Evolutionary conservation across 1,284 basidiomycete species (phyloP), one percentile per base, ranked within the genome.

Genomic region (Trametes polyzona): DNA sequence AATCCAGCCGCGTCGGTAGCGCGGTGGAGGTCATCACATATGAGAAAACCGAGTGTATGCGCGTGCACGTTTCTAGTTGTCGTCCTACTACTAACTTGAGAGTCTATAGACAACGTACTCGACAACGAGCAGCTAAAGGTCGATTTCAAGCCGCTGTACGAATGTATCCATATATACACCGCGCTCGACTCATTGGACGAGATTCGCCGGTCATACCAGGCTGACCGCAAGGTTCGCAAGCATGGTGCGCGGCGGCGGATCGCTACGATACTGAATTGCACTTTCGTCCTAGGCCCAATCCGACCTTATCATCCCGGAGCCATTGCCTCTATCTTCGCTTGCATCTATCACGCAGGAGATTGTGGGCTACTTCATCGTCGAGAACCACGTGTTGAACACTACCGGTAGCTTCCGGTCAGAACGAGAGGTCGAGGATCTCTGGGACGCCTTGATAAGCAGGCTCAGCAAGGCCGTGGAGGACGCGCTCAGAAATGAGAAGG

Each of bases 261-360:
- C n/a, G n/a, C n/a, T n/a, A n/a, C n/a, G n/a, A n/a, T n/a, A n/a
- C n/a, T n/a, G n/a, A n/a, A n/a, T n/a, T n/a, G n/a, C n/a, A n/a
- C n/a, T n/a, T n/a, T n/a, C n/a, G n/a, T n/a, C n/a, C n/a, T n/a
- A 96, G 93, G 94, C 94, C 0, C 97, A 99, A 90, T 96, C 97
- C 4, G 92, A 94, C 64, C 83, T 99, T 9, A 96, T 99, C 67
- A 83, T 99, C 17, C 94, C 95, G 1, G 78, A 77, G 64, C 82
- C 84, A 19, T 74, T 90, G 52, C 83, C 82, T 33, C 57, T 73
- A 32, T 65, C 64, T 32, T 75, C 73, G n/a, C 73, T 88, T 27
- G 75, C 77, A 11, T 81, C 83, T 23, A 77, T 97, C 17, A 89
- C 93, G 36, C 90, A 98, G 73, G 93, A 98, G 73, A 93, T 98